These are phyloP conservation scores for Ophiostoma piceae DNA, from an alignment of 2,329 filamentous ascomycete genomes.

Conservation along the genomic window DNA sequence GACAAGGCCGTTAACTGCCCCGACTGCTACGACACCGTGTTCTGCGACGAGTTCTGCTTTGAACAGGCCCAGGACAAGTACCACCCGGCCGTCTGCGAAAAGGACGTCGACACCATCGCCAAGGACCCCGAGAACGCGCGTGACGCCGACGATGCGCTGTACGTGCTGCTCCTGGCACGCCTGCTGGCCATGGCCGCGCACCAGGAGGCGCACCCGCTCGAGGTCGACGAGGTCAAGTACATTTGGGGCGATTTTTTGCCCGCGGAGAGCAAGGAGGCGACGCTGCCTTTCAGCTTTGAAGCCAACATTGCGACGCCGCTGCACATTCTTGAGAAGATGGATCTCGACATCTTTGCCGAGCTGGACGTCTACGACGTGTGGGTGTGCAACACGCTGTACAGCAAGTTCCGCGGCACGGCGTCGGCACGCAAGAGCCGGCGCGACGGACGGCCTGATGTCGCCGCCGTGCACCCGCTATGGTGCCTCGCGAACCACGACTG, in stretches of 20 bases:
- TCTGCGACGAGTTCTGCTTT: constrained; percentile 57
- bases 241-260: constrained; percentile 63
- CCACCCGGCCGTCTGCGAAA: constrained; percentile 61
- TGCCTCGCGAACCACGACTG: constrained; percentile 96
- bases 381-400: constrained; percentile 86
- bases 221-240: constrained; percentile 60
- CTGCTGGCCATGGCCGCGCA: constrained; percentile 59
- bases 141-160: constrained; percentile 57
- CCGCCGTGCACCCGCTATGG: constrained; percentile 92
- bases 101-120: constrained; percentile 59
- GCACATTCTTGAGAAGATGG: constrained; percentile 78
- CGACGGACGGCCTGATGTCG: constrained; percentile 82
- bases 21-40: constrained; percentile 61
- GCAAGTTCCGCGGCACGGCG: constrained; percentile 89
- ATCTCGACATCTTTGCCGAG: constrained; percentile 65
- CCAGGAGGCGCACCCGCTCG: constrained; percentile 56
- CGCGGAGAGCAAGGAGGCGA: constrained; percentile 48
- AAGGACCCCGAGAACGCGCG: constrained; percentile 57
- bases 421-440: constrained; percentile 72
- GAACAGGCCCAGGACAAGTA: constrained; percentile 54
- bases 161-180: constrained; percentile 58
- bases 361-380: constrained; percentile 62
- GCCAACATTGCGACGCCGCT: constrained; percentile 69
- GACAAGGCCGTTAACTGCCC: constrained; percentile 53
- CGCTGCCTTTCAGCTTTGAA: constrained; percentile 70